Evolutionary conservation across 768 basidiomycete species (phyloP).

Genomic region (Kwoniella dendrophila): DNA sequence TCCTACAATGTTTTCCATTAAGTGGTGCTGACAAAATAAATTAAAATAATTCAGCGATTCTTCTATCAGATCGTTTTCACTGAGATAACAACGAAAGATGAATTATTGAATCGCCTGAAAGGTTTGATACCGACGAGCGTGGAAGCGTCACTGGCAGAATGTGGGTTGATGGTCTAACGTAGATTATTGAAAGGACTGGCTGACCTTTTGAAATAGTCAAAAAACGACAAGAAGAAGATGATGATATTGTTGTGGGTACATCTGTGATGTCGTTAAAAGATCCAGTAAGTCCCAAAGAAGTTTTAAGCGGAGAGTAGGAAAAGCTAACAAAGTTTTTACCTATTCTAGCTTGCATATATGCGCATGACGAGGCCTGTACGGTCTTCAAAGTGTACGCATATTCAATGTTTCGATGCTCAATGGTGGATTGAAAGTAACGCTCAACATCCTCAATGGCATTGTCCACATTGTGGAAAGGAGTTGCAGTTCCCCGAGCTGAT

Average conservation of each 20-base stretch:
- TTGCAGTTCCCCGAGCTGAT: conserved; percentile 80
- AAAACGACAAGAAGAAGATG: conserved; percentile 71
- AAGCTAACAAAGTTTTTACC: too few relatives aligned
- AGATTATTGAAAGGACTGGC: background rate
- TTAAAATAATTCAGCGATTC: conserved; percentile 69
- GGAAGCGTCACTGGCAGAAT: conserved; percentile 67
- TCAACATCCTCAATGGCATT: conserved; percentile 92
- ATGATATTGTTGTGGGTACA: conserved; percentile 87
- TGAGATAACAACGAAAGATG: conserved; percentile 70
- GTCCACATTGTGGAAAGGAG: conserved; percentile 85
- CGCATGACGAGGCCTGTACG: conserved; percentile 83
- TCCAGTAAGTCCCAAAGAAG: conserved; percentile 67
- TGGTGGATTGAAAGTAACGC: conserved; percentile 96
- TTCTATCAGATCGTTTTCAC: conserved; percentile 83
- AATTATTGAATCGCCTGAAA: conserved; percentile 70
- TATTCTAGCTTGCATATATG: conserved; percentile 73
- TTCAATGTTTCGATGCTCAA: conserved; percentile 91
- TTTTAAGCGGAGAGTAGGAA: too few relatives aligned
- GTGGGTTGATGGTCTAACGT: conserved; percentile 59
- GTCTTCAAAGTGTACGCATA: conserved; percentile 81
- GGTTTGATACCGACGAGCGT: conserved; percentile 68
- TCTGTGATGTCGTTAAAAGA: conserved; percentile 91
- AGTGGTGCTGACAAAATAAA: background rate
- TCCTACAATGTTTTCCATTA: background rate
- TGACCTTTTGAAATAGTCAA: conserved; percentile 14